Evolutionary conservation across 2,329 filamentous ascomycete species (phyloP), one percentile per base, ranked within the genome.

Genomic region (Paracamarosporium sp.): DNA sequence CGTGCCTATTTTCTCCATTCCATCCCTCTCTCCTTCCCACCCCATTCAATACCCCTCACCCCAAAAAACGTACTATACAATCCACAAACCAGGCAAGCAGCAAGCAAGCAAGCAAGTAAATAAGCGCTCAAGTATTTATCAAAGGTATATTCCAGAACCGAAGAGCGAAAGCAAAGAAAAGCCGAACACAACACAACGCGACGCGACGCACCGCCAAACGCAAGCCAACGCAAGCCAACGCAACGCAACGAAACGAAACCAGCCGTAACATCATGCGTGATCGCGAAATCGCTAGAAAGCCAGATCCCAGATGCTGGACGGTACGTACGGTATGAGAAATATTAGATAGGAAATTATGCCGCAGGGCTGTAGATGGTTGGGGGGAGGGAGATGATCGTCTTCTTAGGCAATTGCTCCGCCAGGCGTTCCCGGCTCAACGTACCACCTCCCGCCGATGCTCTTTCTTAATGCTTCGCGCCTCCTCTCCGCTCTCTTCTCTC

Each of bases 391-490:
- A 9, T 15, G 17, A n/a, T 17, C 35, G 15, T 38, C n/a, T n/a
- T n/a, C n/a, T n/a, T 17, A 67, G 67, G 30, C 66, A 64, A 2
- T 41, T 50, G 2, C 65, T 65, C 20, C 57, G 65, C 9, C 61
- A 62, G 13, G 43, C 64, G 45, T 50, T 7, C 48, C 59, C 4
- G 60, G 63, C 45, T 76, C 73, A 15, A 73, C 63, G 53, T 73
- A 79, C 66, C 79, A 76, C 54, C 77, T 74, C 15, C 73, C 71
- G 1, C 82, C 82, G 66, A 88, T 88, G 54, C 80, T 84, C 54
- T 80, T 79, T 61, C 85, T 81, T 50, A 88, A 73, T 56, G 76
- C 79, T 60, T 84, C 79, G 58, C 86, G 77, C 57, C 83, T 75
- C 61, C 80, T 82, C 69, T 87, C 83, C 50, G 80, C 78, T 60